Conservation (phyloP, 768 basidiomycete species). For the Pholiota microspora region DNA sequence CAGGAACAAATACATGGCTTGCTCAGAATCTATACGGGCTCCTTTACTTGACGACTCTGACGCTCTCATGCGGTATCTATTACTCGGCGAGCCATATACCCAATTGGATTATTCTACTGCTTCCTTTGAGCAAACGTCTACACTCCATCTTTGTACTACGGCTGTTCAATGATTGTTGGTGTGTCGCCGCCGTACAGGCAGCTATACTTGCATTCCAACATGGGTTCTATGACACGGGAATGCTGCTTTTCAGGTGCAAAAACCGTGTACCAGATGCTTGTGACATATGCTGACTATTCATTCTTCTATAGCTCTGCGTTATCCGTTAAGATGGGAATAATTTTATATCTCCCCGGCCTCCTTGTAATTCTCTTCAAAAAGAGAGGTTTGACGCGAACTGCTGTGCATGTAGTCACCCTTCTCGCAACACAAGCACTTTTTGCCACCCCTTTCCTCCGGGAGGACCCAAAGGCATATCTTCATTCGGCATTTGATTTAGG, state of each 20-base stretch:
- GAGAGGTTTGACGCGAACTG: slow-evolving; percentile 51
- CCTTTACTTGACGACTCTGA: slow-evolving; percentile 69
- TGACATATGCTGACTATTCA: slow-evolving; percentile 2
- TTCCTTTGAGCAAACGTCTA: slow-evolving; percentile 88
- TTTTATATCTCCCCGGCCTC: slow-evolving; percentile 89
- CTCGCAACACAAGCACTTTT: slow-evolving; percentile 54
- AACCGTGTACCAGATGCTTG: not conserved
- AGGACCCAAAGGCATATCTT: slow-evolving; percentile 64
- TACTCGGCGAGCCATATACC: slow-evolving; percentile 54
- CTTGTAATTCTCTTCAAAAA: slow-evolving; percentile 80
- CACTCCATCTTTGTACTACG: slow-evolving; percentile 92
- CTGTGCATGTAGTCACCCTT: slow-evolving; percentile 50
- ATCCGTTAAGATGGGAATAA: slow-evolving; percentile 92
- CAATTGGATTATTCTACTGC: slow-evolving; percentile 69
- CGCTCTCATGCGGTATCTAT: slow-evolving; percentile 70
- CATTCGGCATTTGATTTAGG: slow-evolving; percentile 81
- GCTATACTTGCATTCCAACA: slow-evolving; percentile 66
- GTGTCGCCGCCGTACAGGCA: slow-evolving; percentile 60
- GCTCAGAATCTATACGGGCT: slow-evolving; percentile 79
- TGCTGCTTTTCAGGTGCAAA: slow-evolving; percentile 73
- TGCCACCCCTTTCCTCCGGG: slow-evolving; percentile 67
- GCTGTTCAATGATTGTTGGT: slow-evolving; percentile 96
- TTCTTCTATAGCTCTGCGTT: slow-evolving; percentile 59
- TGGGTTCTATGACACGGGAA: slow-evolving; percentile 59
- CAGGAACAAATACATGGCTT: slow-evolving; percentile 54